Evolutionary conservation across 441 rosid genomes (phyloP).

Genomic region (Geranium incanum): DNA sequence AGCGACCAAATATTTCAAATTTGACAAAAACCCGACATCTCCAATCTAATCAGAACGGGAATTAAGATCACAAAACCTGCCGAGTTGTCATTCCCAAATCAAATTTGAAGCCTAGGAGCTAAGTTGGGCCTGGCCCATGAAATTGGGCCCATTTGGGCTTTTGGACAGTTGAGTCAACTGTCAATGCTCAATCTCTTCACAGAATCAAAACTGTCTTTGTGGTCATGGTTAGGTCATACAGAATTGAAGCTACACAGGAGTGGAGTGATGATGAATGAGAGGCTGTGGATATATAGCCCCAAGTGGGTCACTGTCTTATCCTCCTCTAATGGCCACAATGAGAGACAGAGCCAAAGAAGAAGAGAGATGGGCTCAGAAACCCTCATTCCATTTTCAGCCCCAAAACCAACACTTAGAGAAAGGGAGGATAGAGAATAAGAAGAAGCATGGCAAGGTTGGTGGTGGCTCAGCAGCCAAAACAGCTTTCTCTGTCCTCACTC

Average conservation of each 20-base stretch:
- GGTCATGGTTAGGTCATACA: background rate
- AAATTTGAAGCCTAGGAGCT: no score
- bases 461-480: slow-evolving; percentile 58
- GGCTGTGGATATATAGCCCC: slow-evolving; percentile 33
- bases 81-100: no score
- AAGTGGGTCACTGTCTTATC: slow-evolving; percentile 51
- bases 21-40: no score
- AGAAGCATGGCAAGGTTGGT: slow-evolving; percentile 56
- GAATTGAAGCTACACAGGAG: background rate
- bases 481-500: slow-evolving; percentile 62
- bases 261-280: slow-evolving; percentile 26
- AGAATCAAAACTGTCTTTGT: background rate
- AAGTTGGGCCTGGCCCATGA: background rate
- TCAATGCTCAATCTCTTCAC: background rate
- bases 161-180: background rate
- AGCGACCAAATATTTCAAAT: no score
- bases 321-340: slow-evolving; percentile 18
- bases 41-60: no score
- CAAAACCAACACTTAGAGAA: slow-evolving; percentile 8
- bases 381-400: slow-evolving; percentile 23
- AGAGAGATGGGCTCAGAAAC: slow-evolving; percentile 11
- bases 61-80: no score
- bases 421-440: slow-evolving; percentile 2
- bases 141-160: background rate
- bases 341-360: slow-evolving; percentile 23